Percentiles rank a stretch among this genome's conserved stretches.
Evolutionary conservation across 2,329 filamentous ascomycete species (phyloP).

Genomic region (Calonectria pteridis): DNA sequence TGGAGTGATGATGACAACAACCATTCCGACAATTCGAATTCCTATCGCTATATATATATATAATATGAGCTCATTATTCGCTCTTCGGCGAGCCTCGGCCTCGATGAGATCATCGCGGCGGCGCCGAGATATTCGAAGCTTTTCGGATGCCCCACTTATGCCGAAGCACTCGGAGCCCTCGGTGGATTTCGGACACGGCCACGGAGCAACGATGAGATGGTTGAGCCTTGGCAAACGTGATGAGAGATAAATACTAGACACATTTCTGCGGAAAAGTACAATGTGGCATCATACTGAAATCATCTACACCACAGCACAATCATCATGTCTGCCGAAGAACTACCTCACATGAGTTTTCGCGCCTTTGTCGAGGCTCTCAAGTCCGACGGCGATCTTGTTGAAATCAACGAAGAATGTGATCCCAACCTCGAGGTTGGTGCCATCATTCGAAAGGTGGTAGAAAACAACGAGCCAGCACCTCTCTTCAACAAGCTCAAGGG

Average conservation of each 20-base stretch:
- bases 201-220: background rate
- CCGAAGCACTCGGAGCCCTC: slow-evolving; percentile 18
- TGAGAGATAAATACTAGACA: slow-evolving; percentile 1
- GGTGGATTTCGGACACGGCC: slow-evolving; percentile 22
- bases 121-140: background rate
- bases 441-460: slow-evolving; percentile 60
- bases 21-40: background rate
- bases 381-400: slow-evolving; percentile 56
- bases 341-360: slow-evolving; percentile 43
- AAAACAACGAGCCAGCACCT: slow-evolving; percentile 60
- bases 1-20: background rate
- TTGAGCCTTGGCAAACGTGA: background rate
- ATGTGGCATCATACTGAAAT: background rate
- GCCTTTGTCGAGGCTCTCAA: slow-evolving; percentile 30
- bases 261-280: background rate
- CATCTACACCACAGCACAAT: background rate
- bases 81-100: background rate
- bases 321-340: slow-evolving; percentile 28
- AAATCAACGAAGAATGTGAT: slow-evolving; percentile 58
- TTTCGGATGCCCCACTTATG: slow-evolving; percentile 6
- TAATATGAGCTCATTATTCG: background rate
- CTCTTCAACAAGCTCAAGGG: slow-evolving; percentile 66
- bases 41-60: background rate
- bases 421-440: slow-evolving; percentile 60
- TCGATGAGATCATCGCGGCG: background rate